Base-by-base conservation (phyloP, 2,329 filamentous ascomycete species). In the Colletotrichum karsti region DNA sequence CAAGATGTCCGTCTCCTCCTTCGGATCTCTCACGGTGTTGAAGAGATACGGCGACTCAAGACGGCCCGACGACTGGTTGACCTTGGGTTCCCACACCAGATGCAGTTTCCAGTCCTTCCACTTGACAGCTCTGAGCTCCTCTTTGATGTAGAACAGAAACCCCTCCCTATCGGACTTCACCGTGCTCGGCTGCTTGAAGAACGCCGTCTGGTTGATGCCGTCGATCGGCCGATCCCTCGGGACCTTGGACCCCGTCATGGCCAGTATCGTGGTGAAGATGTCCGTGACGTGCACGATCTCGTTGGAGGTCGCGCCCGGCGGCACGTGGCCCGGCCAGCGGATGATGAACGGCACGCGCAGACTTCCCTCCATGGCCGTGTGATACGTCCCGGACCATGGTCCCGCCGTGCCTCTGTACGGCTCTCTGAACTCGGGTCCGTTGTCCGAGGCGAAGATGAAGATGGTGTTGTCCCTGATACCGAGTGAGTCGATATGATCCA, bases 61-160 rank as follows among this genome's bases (percentile, higher is more conserved):
- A n/a, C 68, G 71, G 0, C 76, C 77, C 0, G 69, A 72, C 0
- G 74, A 77, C 56, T 78, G 68, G 35, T 79, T 79, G 3, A 79
- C 77, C 30, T 77, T 74, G 5, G 77, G 77, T 58, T 78, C 77
- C 77, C 77, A 79, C 1, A 78, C 70, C 1, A 76, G 22, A 35
- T 79, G 77, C 1, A 79, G 69, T 42, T 79, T 79, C 77, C 77
- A 79, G 41, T 79, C 76, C 20, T 67, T 71, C 77, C 77, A 79
- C 37, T 78, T 79, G 10, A 79, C 72, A 1, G 77, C 77, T 0
- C 76, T 72, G 13, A 79, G 50, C n/a, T 78, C 74, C 2, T 78
- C 74, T 26, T 79, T 79, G 57, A 79, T 77, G 26, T 78, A 79
- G 41, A 79, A 79, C 0, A 75, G 63, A 33, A 79, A 78, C 0